phyloP scores from a whole-genome alignment of 176 grass and related monocot species.

The Triticum urartu region DNA sequence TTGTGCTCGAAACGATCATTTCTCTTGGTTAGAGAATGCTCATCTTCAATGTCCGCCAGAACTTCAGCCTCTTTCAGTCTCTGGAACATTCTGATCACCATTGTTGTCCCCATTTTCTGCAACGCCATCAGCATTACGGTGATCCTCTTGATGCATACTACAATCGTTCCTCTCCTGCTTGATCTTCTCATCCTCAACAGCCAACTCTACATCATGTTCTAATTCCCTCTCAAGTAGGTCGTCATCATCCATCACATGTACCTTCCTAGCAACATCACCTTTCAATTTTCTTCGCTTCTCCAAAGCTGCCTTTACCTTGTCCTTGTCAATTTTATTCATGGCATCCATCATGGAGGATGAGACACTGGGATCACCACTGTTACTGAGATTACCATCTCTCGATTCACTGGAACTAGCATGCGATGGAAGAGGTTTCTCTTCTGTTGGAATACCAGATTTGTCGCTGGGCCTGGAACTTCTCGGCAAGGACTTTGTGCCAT shows the following conservation, averaged over 20 bases:
- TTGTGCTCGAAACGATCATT: constrained; percentile 4
- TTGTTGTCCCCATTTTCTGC: constrained; percentile 44
- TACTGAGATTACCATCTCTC: constrained; percentile 18
- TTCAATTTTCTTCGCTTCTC: constrained; percentile 79
- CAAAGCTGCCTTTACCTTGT: constrained; percentile 85
- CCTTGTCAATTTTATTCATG: constrained; percentile 83
- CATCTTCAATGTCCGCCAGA: constrained; percentile 33
- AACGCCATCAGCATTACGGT: constrained; percentile 19
- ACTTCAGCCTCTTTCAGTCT: constrained; percentile 44
- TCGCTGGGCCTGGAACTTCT: constrained; percentile 34
- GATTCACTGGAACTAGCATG: constrained; percentile 36
- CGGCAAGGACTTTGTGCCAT: constrained; percentile 18
- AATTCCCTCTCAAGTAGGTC: constrained; percentile 88
- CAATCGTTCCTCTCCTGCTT: constrained; percentile 38
- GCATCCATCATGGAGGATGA: constrained; percentile 70
- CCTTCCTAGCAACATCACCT: constrained; percentile 54
- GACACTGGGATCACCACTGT: constrained; percentile 46
- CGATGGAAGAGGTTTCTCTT: constrained; percentile 9
- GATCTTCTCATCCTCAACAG: constrained; percentile 67
- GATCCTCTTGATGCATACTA: constrained; percentile 19
- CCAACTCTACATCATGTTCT: constrained; percentile 87
- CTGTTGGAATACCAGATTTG: constrained; percentile 29
- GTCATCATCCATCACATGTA: constrained; percentile 76
- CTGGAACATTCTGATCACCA: constrained; percentile 27
- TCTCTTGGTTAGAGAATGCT: constrained; percentile 27